Evolutionary conservation across 306 rosid species (phyloP).

Genomic region (Rosa rugosa): DNA sequence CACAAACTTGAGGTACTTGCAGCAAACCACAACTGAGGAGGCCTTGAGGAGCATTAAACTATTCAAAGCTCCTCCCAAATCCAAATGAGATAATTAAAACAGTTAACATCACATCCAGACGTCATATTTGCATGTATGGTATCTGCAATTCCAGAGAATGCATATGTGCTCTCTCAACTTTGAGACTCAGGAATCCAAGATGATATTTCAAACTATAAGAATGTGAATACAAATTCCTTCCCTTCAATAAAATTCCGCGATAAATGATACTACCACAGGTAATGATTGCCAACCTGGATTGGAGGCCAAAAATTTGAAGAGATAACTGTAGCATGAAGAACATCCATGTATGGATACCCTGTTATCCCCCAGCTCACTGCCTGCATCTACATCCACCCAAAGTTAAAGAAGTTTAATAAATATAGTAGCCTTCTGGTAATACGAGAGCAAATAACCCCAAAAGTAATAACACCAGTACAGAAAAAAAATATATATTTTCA

Average conservation of each 20-base stretch:
- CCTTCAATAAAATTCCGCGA: neutral
- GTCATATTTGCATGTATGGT: slow-evolving; percentile 6
- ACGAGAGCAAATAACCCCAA: slow-evolving; percentile 5
- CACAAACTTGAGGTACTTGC: neutral
- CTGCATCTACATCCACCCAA: slow-evolving; percentile 37
- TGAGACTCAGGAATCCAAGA: neutral
- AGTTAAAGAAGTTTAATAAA: slow-evolving; percentile 15
- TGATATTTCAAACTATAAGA: neutral
- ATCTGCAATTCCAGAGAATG: neutral
- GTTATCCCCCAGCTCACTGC: slow-evolving; percentile 38
- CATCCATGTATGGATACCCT: slow-evolving; percentile 70
- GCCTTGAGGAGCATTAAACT: neutral
- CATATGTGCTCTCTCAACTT: neutral
- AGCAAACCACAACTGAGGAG: neutral
- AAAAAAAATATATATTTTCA: slow-evolving; percentile 13
- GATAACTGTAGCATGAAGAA: slow-evolving; percentile 64
- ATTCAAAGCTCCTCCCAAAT: neutral
- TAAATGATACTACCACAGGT: slow-evolving; percentile 6
- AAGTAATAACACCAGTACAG: neutral
- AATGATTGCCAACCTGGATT: slow-evolving; percentile 61
- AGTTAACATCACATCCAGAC: neutral
- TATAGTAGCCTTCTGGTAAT: neutral
- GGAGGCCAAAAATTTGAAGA: slow-evolving; percentile 99
- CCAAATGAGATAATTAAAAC: neutral
- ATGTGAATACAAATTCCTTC: neutral